Base-by-base conservation (phyloP, 768 basidiomycete species). In the Tricholoma hemisulphureum region DNA sequence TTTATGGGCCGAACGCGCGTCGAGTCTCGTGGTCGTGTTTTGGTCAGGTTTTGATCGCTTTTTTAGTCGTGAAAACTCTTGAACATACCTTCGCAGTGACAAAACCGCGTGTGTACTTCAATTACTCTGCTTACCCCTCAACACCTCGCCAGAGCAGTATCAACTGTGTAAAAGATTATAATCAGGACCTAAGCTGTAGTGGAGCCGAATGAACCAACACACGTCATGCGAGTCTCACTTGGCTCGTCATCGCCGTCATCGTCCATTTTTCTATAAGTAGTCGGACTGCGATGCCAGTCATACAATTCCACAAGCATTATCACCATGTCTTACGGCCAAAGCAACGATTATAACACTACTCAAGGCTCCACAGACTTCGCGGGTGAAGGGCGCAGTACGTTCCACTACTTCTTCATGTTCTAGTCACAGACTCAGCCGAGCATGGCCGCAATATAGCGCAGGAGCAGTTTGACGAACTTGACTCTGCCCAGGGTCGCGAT, bases 241-340 rank as follows among this genome's bases (percentile, higher is more conserved):
- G 4, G 23, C 8, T 52, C 51, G 51, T 53, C 51, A 39, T 53
- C 51, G 20, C 39, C 51, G 51, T 53, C 51, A 39, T 53, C 51
- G 11, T 26, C 51, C 5, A 20, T 2, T 53, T 39, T 21, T 31
- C n/a, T 39, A 53, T 53, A 53, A 53, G 34, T 20, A 53, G 10
- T 32, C 26, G 4, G 3, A 1, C 35, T 16, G 3, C 10, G 11
- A 52, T 21, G 18, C 32, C 14, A 37, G n/a, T 1, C 23, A 34
- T 16, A 6, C 8, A 53, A 41, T 18, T 13, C 24, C 26, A 51
- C 31, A 34, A 23, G 4, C 9, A 16, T 37, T 35, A 53, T 8
- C 14, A 53, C 21, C 7, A 54, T 54, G 53, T 54, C 53, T 54
- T 43, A 54, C 53, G 24, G 24, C 43, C 21, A 54, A 43, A 43